Base-by-base conservation (phyloP, 2,329 filamentous ascomycete genomes). In the Xylaria arbuscula region DNA sequence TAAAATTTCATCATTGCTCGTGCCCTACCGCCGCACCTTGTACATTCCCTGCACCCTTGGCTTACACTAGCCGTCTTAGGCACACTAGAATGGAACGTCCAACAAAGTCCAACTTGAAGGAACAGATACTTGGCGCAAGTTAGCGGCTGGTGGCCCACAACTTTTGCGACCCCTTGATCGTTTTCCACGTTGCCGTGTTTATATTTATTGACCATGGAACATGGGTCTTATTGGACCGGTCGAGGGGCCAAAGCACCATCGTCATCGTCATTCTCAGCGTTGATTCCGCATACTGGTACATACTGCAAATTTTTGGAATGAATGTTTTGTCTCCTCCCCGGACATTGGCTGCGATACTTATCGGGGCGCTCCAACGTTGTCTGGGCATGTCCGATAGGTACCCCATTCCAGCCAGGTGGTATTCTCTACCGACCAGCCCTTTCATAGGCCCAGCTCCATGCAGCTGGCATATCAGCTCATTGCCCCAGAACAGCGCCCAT, bases 1-100 rank as follows among this genome's bases (percentile, higher is more conserved):
- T 40, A 4, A 17, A 8, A 67, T 70, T 64, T 67, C 61, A 70
- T 68, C 68, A 70, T 70, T 47, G 17, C 54, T 53, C n/a, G n/a
- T 11, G 45, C 17, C 57, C 47, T 57, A 17, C 13, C 40, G 38
- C 38, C 19, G 36, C 54, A 40, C 51, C 36, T 22, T 22, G n/a
- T 9, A 51, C 48, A 45, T 28, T 28, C 40, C 50, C 24, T 53
- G 50, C 50, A n/a, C 50, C 24, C 24, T 53, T 53, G 17, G 50
- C 24, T 15, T 28, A 28, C 10, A 45, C 45, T 19, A 47, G 45
- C 45, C n/a, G n/a, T 9, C 45, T 13, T 17, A 19, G 7, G 45
- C 19, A n/a, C 19, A 24, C 51, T 22, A 54, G 51, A 54, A 54
- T 54, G 36, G 51, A 34, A 54, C 32, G 24, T 47, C 19, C 9